Evolutionary conservation across 2,329 filamentous ascomycete genomes (phyloP), one percentile per base, ranked within the genome.

Genomic region (Emmonsia crescens): DNA sequence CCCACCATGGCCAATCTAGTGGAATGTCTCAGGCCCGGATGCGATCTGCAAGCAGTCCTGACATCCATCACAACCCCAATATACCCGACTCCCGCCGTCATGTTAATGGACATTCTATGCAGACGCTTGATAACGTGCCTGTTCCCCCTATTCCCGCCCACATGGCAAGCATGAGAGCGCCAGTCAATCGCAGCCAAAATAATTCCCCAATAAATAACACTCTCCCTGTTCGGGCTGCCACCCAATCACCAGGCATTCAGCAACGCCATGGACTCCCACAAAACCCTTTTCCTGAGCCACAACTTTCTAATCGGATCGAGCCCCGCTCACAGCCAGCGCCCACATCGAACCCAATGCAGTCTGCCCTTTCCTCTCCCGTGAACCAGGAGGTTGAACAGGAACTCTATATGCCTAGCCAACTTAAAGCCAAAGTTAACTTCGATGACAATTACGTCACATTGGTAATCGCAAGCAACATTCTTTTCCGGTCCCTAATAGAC

Each of bases 361-460:
- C 65, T 4, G 69, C 70, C 6, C 60, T 59, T 21, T 70, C 71
- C 4, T 73, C 74, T 19, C 71, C 73, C n/a, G 62, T 74, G 60
- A 70, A 65, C 58, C 68, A 72, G 56, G 72, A 73, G 44, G 68
- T 68, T 1, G 74, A 72, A 14, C 46, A 55, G 44, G 64, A 82
- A 71, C 67, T 78, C 74, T 78, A 68, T 61, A 80, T 81, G 71
- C 81, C 73, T 71, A 91, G 89, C 8, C 94, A 97, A 71, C 82
- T 99, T 59, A 97, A 96, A 77, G 92, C 96, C 58, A 96, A 95
- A 73, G 91, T 99, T 62, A 93, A 93, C 71, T 95, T 90, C 71
- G 90, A 94, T 54, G 88, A 89, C 55, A 94, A 92, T 71, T 95
- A 95, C 68, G 88, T 96, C 63, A 96, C 93, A 0, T 82, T 99